Percentiles rank a stretch among this genome's conserved stretches.
These are phyloP conservation scores for Lagenidium giganteum DNA, from an alignment of 352 stramenopile species.

Conservation along the genomic window DNA sequence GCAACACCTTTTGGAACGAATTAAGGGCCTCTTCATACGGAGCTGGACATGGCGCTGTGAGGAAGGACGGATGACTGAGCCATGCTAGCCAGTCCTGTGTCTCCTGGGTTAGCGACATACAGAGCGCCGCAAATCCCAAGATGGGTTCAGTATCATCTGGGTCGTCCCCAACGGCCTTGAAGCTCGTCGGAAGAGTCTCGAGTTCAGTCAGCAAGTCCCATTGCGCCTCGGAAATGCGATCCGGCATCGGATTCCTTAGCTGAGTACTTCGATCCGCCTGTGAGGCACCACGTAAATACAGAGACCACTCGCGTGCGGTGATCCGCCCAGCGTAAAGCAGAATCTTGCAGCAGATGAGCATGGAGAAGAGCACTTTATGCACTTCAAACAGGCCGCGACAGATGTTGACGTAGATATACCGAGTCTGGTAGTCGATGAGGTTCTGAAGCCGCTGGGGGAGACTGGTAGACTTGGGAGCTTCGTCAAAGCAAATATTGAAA, in stretches of 20 bases:
- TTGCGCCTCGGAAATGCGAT: conserved; percentile 64
- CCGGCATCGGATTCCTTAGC: conserved; percentile 52
- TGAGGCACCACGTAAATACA: conserved; percentile 77
- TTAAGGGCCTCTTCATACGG: conserved; percentile 35
- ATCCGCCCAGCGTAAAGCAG: conserved; percentile 78
- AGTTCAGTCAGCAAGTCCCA: conserved; percentile 84
- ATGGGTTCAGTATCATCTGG: conserved; percentile 12
- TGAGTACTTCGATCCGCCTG: conserved; percentile 15
- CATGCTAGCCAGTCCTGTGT: conserved; percentile 57
- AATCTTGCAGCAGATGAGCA: conserved; percentile 94
- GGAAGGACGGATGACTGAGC: conserved; percentile 41
- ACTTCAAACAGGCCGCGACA: conserved; percentile 92
- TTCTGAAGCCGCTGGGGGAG: conserved; percentile 64
- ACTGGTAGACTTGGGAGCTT: conserved; percentile 45
- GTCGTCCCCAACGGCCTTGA: conserved; percentile 1
- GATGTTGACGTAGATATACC: conserved; percentile 93
- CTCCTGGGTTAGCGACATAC: conserved; percentile 47
- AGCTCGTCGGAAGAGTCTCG: conserved; percentile 42
- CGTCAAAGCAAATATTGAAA: conserved; percentile 90
- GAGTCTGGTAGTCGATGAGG: conserved; percentile 88
- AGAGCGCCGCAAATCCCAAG: conserved; percentile 56
- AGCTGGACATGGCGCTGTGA: conserved; percentile 37
- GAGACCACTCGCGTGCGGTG: conserved; percentile 74
- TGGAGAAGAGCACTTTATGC: conserved; percentile 93
- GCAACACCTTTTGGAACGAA: conserved; percentile 70